Base-by-base conservation (phyloP, 2,329 filamentous ascomycete species). In the Neophaeococcomyces mojaviensis region DNA sequence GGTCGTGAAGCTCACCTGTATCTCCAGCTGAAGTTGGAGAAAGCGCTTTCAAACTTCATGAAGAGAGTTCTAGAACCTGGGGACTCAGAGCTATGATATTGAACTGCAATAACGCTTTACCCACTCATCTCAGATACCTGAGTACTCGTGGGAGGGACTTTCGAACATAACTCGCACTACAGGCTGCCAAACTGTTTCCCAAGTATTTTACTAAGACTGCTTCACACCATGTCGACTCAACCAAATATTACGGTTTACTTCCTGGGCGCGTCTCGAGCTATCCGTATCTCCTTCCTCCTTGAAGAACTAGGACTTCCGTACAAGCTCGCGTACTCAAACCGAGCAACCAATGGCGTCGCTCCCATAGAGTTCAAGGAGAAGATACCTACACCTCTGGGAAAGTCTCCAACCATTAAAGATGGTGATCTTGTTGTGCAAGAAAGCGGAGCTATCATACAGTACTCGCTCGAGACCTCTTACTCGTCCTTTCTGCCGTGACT, bases 281-380 rank as follows among this genome's bases (percentile, higher is more conserved):
- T 53, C 16, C 81, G 86, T 53, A 82, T 89, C 48, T 70, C 90
- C 39, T 94, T 86, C 85, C 79, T 94, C 6, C 77, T 94, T 33
- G 85, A 90, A 62, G 86, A 89, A 64, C 80, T 92, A 52, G 74
- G 83, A 35, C 64, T 94, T 22, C 75, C 82, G 26, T 94, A 94
- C 66, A 78, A 88, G 49, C 68, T 95, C 48, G 79, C 89, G 58
- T 73, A 83, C 44, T 90, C 84, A 72, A 86, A 85, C 61, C 83
- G 89, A 26, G 61, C 63, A 24, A 55, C 65, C 44, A 76, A 82
- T 43, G 75, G 71, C 56, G 42, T 52, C 16, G 70, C 85, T 12
- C 88, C 88, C 1, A 45, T 38, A 22, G 50, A 53, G 13, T 69
- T 72, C 61, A 71, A 69, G 51, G 55, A 62, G 18, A 58, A 59